Base-by-base conservation (phyloP, 2,329 filamentous ascomycete species). In the Aureobasidium sp. region DNA sequence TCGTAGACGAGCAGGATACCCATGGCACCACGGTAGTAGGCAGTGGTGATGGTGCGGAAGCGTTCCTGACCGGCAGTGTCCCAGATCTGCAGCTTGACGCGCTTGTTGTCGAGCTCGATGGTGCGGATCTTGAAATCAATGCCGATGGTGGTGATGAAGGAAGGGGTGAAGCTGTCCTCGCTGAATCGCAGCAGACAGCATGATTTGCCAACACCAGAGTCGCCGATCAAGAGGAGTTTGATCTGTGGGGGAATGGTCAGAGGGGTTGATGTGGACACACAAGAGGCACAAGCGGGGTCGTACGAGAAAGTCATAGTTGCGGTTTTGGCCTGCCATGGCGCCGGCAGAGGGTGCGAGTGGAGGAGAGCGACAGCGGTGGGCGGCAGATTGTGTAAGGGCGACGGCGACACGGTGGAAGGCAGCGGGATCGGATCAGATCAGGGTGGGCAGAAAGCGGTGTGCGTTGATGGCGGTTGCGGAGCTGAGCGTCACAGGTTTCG, bases 71-170 rank as follows among this genome's bases (percentile, higher is more conserved):
- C 93, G 51, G 93, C 93, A 22, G 93, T 98, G 69, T 98, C 93
- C 93, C 93, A 98, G 74, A 98, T 98, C 78, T 98, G 93, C 69
- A 98, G 77, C 80, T 98, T 98, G 66, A 98, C 93, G 59, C 91
- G 83, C 82, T 98, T 98, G 70, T 91, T 91, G 74, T 98, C 93
- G 63, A 98, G 79, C 76, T 98, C 93, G 75, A 98, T 98, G 60
- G 93, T 98, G 62, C 93, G 83, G 70, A 98, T 98, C 81, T 98
- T 98, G 79, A 98, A 98, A 76, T 98, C 93, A 77, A 98, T 97
- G 63, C 93, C 93, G 73, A 98, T 98, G 59, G 93, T 98, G 58
- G 90, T 95, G 78, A 96, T 96, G 79, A 95, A 96, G 63, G 89
- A 95, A 38, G 90, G 90, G 50, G 90, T 96, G 76, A 95, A 96